A percentile compares a stretch with the other conserved stretches of the same genome.
Conservation (phyloP, 2,329 filamentous ascomycete genomes). For the Arthroderma uncinatum region DNA sequence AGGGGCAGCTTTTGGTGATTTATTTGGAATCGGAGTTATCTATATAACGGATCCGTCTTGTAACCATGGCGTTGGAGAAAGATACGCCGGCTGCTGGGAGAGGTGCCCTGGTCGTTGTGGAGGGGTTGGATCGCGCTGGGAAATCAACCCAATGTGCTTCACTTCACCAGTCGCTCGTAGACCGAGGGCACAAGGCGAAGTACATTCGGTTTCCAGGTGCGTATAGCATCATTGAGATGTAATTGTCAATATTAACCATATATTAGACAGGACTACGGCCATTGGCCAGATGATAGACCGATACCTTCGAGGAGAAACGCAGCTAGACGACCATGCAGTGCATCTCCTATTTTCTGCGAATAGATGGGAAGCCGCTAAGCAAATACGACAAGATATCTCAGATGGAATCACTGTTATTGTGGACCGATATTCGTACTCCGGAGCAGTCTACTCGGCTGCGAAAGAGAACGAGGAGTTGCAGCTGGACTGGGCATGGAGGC, state of each 20-base stretch:
- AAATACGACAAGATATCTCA: conserved; percentile 41
- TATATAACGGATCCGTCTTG: neutral
- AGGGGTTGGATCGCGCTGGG: conserved; percentile 79
- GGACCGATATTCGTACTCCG: conserved; percentile 92
- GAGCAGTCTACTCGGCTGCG: conserved; percentile 83
- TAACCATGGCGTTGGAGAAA: neutral
- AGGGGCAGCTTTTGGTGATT: neutral
- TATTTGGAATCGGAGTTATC: neutral
- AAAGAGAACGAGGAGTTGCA: conserved; percentile 62
- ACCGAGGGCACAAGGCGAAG: conserved; percentile 42
- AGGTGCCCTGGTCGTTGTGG: conserved; percentile 70
- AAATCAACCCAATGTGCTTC: conserved; percentile 82
- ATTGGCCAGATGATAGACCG: conserved; percentile 79
- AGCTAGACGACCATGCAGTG: conserved; percentile 78
- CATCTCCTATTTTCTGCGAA: conserved; percentile 87
- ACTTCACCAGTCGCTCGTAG: conserved; percentile 46
- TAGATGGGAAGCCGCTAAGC: conserved; percentile 58
- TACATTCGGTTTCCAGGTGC: conserved; percentile 57
- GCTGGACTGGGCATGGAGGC: conserved; percentile 69
- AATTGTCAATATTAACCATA: conserved; percentile 5
- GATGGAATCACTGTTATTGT: conserved; percentile 66
- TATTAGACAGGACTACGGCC: conserved; percentile 63
- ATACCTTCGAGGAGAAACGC: conserved; percentile 61
- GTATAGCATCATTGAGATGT: neutral
- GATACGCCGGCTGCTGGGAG: neutral